Base-by-base conservation (phyloP, 2,329 filamentous ascomycete genomes). In the Botrytis squamosa region DNA sequence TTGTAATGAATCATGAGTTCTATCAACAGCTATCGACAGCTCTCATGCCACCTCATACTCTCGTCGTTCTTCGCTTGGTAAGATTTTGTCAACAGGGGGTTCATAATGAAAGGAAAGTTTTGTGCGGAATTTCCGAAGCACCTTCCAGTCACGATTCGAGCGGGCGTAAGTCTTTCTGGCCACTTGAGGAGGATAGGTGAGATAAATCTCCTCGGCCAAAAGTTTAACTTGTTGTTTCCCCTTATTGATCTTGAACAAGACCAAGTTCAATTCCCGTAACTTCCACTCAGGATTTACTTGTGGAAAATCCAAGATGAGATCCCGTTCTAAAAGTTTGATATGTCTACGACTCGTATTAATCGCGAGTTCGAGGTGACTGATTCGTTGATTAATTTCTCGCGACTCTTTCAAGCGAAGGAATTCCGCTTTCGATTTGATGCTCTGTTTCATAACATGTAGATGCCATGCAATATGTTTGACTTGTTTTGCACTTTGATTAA, bases 151-250 rank as follows among this genome's bases (percentile, higher is more conserved):
- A 16, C 6, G 8, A 16, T 52, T 33, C 36, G 46, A 40, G 46
- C 29, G 18, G n/a, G 40, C 22, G 38, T 42, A 57, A 42, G 18
- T 68, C 1, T 33, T 68, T 12, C 36, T 68, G n/a, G 49, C 25
- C 49, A 57, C 66, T 42, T 4, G 25, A 57, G 66, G 63, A 66
- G 63, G 66, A 68, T 42, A 68, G 16, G 36, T 42, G 4, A 57
- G 55, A 38, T 55, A 33, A 42, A 68, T 68, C 18, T 68, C 49
- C 3, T 68, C 49, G 6, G 66, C 36, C 49, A 68, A 68, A 29
- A 42, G 66, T 42, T 68, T 68, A n/a, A 42, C 16, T 55, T 68
- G 25, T 14, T 68, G 36, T 57, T 68, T 68, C 10, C 66, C 40
- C 49, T 57, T 55, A 18, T 68, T 42, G 10, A 68, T 18, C 4